A percentile compares a stretch with the other conserved stretches of the same genome.
Evolutionary conservation across 768 basidiomycete species (phyloP).

Genomic region (Galerina marginata): DNA sequence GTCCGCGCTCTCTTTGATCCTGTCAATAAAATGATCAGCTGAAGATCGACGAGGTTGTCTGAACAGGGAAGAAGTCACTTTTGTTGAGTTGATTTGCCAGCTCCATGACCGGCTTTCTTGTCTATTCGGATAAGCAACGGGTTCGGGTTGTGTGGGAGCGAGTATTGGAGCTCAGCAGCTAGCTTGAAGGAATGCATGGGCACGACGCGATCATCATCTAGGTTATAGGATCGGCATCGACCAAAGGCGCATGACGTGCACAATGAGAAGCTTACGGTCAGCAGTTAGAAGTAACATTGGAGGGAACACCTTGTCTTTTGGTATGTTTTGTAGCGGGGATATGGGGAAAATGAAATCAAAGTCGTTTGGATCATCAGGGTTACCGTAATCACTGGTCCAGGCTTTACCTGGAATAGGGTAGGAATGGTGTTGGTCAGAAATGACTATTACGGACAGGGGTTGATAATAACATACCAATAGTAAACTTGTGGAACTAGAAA

Average conservation of each 20-base stretch:
- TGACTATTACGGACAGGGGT: neutral
- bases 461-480: constrained; percentile 56
- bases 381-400: constrained; percentile 83
- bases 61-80: constrained; percentile 43
- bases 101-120: constrained; percentile 81
- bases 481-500: constrained; percentile 71
- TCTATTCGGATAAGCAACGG: constrained; percentile 81
- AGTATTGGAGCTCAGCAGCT: constrained; percentile 78
- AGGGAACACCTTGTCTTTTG: constrained; percentile 62
- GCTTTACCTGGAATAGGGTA: constrained; percentile 54
- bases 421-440: constrained; percentile 3
- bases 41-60: neutral
- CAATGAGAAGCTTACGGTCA: constrained; percentile 60
- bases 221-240: neutral
- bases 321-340: constrained; percentile 84
- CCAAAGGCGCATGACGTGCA: neutral
- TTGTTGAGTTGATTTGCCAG: constrained; percentile 77
- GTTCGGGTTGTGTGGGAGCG: constrained; percentile 64
- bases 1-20: constrained; percentile 78
- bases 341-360: constrained; percentile 86
- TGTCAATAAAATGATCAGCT: constrained; percentile 32
- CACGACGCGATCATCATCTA: constrained; percentile 88
- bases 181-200: constrained; percentile 87
- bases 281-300: constrained; percentile 81
- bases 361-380: constrained; percentile 74